phyloP scores from a whole-genome alignment of 2,329 filamentous ascomycete species.

The Sordariomycetes sp. region DNA sequence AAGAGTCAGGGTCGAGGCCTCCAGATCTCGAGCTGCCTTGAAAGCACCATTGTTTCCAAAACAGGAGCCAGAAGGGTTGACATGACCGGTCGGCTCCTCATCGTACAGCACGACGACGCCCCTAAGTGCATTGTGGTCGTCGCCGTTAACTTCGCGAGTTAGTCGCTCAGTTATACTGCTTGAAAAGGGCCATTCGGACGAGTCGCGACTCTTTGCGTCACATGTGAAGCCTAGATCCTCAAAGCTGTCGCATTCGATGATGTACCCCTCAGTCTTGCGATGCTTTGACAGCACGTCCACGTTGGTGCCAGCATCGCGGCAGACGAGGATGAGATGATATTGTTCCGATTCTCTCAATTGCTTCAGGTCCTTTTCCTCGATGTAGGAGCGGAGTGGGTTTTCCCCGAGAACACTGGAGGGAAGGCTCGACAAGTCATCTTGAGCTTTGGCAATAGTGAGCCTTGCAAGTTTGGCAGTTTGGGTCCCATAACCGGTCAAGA shows the following conservation, averaged over 20 bases:
- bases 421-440: slow-evolving; percentile 1
- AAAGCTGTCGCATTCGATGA: too few species aligned
- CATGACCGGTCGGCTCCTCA: too few species aligned
- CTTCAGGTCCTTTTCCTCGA: slow-evolving; percentile 17
- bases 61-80: too few species aligned
- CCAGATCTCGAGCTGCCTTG: too few species aligned
- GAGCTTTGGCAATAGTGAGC: slow-evolving; percentile 17
- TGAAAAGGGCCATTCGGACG: too few species aligned
- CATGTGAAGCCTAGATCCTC: too few species aligned
- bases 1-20: neutral
- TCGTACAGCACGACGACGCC: too few species aligned
- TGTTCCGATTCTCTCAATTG: slow-evolving; percentile 12
- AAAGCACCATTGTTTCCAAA: too few species aligned
- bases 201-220: too few species aligned
- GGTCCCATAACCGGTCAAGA: slow-evolving; percentile 10
- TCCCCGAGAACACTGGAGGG: slow-evolving; percentile 5
- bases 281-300: slow-evolving; percentile 10
- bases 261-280: slow-evolving; percentile 15
- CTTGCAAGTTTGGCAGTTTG: slow-evolving; percentile 22
- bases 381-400: slow-evolving; percentile 10
- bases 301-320: slow-evolving; percentile 8
- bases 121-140: too few species aligned
- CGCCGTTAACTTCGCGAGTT: too few species aligned
- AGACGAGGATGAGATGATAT: slow-evolving; percentile 24
- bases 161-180: too few species aligned